phyloP scores from a whole-genome alignment of 108 stramenopile species.

The Cyclostephanos invisitatus region DNA sequence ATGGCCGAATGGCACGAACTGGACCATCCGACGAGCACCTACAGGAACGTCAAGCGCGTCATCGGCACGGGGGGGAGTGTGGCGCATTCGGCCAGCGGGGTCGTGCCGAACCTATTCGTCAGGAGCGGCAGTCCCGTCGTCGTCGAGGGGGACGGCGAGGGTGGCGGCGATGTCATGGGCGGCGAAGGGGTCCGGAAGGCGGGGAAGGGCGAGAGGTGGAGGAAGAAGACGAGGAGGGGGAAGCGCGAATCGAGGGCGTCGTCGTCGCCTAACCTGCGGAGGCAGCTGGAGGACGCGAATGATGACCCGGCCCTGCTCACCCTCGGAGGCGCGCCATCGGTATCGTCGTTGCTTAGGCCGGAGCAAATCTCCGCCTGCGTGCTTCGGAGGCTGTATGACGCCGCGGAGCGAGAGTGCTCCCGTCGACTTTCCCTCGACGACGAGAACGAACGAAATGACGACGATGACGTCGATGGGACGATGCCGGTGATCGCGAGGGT shows the following conservation, averaged over 20 bases:
- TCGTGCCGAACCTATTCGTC: constrained; percentile 70
- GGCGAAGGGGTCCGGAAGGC: constrained; percentile 2
- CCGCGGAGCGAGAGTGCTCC: constrained; percentile 44
- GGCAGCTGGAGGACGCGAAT: constrained; percentile 63
- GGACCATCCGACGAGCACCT: constrained; percentile 44
- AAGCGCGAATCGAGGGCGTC: constrained; percentile 33
- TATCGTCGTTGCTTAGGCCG: constrained; percentile 42
- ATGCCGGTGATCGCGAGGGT: constrained; percentile 30
- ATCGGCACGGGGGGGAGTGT: constrained; percentile 73
- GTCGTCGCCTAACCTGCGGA: constrained; percentile 39
- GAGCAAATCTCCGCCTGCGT: constrained; percentile 82
- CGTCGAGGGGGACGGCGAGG: not conserved
- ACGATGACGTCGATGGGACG: not conserved
- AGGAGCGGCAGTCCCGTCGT: constrained; percentile 1
- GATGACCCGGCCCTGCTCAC: constrained; percentile 56
- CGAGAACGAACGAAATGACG: constrained; percentile 24
- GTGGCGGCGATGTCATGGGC: constrained; percentile 11
- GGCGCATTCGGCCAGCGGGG: constrained; percentile 47
- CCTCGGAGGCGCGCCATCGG: not conserved
- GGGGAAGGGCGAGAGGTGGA: constrained; percentile 15
- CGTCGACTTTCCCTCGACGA: not conserved
- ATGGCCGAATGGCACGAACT: constrained; percentile 53
- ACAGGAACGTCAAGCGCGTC: constrained; percentile 84
- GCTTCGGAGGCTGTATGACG: constrained; percentile 57
- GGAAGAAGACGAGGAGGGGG: constrained; percentile 48